Evolutionary conservation across 2,329 filamentous ascomycete genomes (phyloP).

Genomic region (Penicillium griseofulvum): DNA sequence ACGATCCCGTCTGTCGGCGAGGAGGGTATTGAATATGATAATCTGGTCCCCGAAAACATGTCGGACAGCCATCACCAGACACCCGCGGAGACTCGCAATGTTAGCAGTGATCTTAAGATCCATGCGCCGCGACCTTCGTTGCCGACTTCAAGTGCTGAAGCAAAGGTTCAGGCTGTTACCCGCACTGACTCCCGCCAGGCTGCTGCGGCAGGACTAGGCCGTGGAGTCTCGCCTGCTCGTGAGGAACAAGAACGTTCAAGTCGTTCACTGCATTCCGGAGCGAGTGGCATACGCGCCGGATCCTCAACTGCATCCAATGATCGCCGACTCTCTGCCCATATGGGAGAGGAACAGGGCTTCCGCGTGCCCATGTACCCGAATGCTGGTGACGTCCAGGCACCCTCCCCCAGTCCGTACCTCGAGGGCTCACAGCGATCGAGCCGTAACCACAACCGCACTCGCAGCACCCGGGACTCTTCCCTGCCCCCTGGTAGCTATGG

Average conservation of each 20-base stretch:
- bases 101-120: constrained; percentile 78
- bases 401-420: constrained; percentile 67
- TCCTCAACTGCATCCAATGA: constrained; percentile 49
- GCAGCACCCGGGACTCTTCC: constrained; percentile 68
- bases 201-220: constrained; percentile 79
- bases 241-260: constrained; percentile 55
- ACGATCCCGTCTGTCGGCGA: constrained; percentile 81
- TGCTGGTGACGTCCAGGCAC: constrained; percentile 93
- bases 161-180: constrained; percentile 78
- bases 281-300: constrained; percentile 55
- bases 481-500: constrained; percentile 88
- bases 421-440: constrained; percentile 47
- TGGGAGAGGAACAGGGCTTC: constrained; percentile 79
- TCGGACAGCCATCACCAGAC: constrained; percentile 47
- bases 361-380: constrained; percentile 93
- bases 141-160: constrained; percentile 75
- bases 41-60: constrained; percentile 48
- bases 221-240: constrained; percentile 48
- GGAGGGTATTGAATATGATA: constrained; percentile 85
- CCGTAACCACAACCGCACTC: constrained; percentile 66
- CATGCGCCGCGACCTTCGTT: constrained; percentile 87
- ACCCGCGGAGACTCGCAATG: constrained; percentile 71
- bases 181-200: constrained; percentile 87
- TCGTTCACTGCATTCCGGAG: constrained; percentile 60
- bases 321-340: constrained; percentile 56